phyloP scores from a whole-genome alignment of 176 grass and related monocot genomes.

The Otatea glauca region DNA sequence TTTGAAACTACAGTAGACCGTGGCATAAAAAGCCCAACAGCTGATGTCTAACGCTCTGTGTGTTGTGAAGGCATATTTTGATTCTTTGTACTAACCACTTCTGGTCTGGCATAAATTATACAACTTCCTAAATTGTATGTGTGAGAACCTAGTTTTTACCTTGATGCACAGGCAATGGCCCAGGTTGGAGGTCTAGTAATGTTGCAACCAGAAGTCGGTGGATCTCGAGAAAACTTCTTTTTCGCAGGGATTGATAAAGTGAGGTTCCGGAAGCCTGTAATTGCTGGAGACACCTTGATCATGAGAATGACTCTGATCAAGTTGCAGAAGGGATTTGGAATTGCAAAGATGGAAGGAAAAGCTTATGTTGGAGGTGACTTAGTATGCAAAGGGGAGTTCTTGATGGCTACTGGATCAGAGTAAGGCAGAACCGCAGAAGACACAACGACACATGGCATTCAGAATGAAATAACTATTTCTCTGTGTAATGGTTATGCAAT shows the following conservation, averaged over 20 bases:
- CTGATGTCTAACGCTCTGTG: too few relatives aligned
- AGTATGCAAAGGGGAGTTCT: too few relatives aligned
- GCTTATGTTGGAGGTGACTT: constrained; percentile 59
- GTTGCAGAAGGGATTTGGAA: constrained; percentile 84
- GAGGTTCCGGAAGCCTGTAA: constrained; percentile 89
- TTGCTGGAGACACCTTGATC: constrained; percentile 86
- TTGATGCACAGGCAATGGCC: constrained; percentile 82
- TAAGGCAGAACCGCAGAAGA: too few relatives aligned
- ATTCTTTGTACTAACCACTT: background rate
- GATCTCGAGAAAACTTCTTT: constrained; percentile 91
- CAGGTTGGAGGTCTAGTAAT: constrained; percentile 91
- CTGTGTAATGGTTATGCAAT: background rate
- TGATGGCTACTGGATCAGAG: too few relatives aligned
- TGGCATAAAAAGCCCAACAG: too few relatives aligned
- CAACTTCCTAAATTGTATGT: background rate
- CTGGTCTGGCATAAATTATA: background rate
- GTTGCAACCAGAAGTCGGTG: constrained; percentile 92
- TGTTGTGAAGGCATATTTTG: too few relatives aligned
- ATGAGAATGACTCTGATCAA: constrained; percentile 96
- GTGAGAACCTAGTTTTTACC: constrained; percentile 12
- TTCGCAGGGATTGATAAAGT: constrained; percentile 90
- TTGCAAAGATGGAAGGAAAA: constrained; percentile 98
- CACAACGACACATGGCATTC: too few relatives aligned
- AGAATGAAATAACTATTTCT: background rate
- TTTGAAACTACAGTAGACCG: too few relatives aligned